A percentile compares a stretch with the other conserved stretches of the same genome.
Conservation (phyloP, 2,329 filamentous ascomycete genomes). For the Verticillium isaacii region DNA sequence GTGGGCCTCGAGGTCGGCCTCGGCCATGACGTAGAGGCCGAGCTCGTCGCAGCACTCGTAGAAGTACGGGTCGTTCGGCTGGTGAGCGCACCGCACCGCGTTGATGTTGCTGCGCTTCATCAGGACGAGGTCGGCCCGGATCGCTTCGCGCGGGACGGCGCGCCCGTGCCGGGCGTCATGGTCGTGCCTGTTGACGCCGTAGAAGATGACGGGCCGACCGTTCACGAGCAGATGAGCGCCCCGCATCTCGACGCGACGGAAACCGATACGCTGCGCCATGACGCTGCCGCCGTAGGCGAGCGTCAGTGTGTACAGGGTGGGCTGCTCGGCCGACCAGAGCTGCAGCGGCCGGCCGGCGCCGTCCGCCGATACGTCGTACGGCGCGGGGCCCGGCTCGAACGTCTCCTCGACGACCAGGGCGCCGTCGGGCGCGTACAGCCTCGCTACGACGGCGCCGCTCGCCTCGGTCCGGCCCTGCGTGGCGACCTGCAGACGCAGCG, state of each 20-base stretch:
- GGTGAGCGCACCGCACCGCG: conserved; percentile 62
- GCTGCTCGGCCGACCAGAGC: conserved; percentile 67
- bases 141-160: conserved; percentile 53
- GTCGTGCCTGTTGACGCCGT: conserved; percentile 68
- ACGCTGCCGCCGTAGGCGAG: conserved; percentile 16
- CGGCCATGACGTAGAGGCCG: conserved; percentile 59
- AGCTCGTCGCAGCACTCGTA: conserved; percentile 60
- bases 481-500: conserved; percentile 38
- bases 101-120: conserved; percentile 71
- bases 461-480: conserved; percentile 22
- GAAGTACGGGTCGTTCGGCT: conserved; percentile 54
- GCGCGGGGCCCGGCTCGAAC: background rate
- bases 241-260: conserved; percentile 56
- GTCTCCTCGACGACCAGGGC: conserved; percentile 10
- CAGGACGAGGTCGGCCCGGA: conserved; percentile 53
- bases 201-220: conserved; percentile 57
- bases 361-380: conserved; percentile 21
- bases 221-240: conserved; percentile 60
- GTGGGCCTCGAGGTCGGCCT: conserved; percentile 50
- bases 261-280: conserved; percentile 55
- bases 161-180: conserved; percentile 59
- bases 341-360: conserved; percentile 41
- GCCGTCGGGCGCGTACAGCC: background rate
- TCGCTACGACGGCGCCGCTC: background rate
- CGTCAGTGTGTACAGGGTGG: conserved; percentile 50